Evolutionary conservation across 805 yeast genomes (phyloP).

Genomic region (Suhomyces sp.): DNA sequence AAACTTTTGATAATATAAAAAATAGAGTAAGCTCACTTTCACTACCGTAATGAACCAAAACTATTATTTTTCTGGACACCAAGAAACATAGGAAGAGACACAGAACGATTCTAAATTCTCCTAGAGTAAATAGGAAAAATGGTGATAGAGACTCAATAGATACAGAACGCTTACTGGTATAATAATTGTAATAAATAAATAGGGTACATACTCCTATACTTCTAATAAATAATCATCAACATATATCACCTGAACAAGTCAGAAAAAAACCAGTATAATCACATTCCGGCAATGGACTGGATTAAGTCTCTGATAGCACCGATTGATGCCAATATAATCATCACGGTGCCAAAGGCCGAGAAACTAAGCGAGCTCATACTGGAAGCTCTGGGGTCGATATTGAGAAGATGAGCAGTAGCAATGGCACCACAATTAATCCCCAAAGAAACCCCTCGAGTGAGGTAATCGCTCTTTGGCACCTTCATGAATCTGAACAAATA

Average conservation of each 20-base stretch:
- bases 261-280: neutral
- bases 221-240: neutral
- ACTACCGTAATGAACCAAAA: too few species aligned
- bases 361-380: constrained; percentile 73
- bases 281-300: constrained; percentile 46
- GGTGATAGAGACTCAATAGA: too few species aligned
- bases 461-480: constrained; percentile 60
- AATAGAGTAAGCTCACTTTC: too few species aligned
- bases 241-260: too few species aligned
- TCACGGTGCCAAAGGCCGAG: constrained; percentile 66
- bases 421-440: constrained; percentile 83
- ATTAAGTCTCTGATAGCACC: constrained; percentile 38
- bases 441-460: constrained; percentile 71
- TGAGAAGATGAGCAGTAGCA: constrained; percentile 71
- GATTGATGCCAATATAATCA: constrained; percentile 68
- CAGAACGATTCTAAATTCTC: too few species aligned
- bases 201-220: neutral
- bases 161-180: too few species aligned
- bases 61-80: too few species aligned
- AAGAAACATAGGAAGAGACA: too few species aligned
- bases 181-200: too few species aligned
- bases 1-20: too few species aligned
- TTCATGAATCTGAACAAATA: constrained; percentile 47
- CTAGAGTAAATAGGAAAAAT: too few species aligned
- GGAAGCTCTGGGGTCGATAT: constrained; percentile 74